Base-by-base conservation (phyloP, 768 basidiomycete species). In the Krasilnikovozyma curviuscula region DNA sequence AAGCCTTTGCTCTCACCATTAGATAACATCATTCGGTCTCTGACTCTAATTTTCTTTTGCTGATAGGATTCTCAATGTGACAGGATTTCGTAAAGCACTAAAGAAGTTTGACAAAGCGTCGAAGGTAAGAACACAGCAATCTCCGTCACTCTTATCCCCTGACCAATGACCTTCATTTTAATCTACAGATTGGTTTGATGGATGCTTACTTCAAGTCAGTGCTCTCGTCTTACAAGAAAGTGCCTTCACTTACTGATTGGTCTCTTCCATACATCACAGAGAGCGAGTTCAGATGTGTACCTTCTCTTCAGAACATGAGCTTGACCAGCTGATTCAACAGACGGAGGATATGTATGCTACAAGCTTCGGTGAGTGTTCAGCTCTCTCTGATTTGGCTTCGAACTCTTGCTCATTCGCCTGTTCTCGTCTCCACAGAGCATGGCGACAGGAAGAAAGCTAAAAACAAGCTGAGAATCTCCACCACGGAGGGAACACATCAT, bases 81-180 rank as follows among this genome's bases (percentile, higher is more conserved):
- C 83, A 1, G 93, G 91, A 1, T 86, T 93, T 61, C 71, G 81
- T 24, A 86, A 86, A 40, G 78, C 77, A 0, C 61, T 86, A 48
- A 85, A 81, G 65, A 86, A 85, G 61, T 86, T 83, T 53, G 81
- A 80, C 58, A 88, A 83, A 61, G 65, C 72, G 4, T 79, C 84
- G 13, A 76, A 71, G 62, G 78, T 80, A 56, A 7, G 61, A 51
- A 14, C 3, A n/a, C 14, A 33, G 42, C 19, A 25, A 9, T n/a
- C 21, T 16, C 25, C 19, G 6, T 21, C 46, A 25, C 31, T 21
- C 9, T 35, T 40, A 23, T 7, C n/a, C n/a, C 14, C 24, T 4
- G 14, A 13, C 40, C 18, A 3, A 25, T 16, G 14, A 2, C 27
- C 5, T 33, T 40, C 24, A n/a, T 29, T 13, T 19, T 9, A 16